These are phyloP conservation scores for Brassica nigra DNA, from an alignment of 345 rosid species.

Conservation along the genomic window DNA sequence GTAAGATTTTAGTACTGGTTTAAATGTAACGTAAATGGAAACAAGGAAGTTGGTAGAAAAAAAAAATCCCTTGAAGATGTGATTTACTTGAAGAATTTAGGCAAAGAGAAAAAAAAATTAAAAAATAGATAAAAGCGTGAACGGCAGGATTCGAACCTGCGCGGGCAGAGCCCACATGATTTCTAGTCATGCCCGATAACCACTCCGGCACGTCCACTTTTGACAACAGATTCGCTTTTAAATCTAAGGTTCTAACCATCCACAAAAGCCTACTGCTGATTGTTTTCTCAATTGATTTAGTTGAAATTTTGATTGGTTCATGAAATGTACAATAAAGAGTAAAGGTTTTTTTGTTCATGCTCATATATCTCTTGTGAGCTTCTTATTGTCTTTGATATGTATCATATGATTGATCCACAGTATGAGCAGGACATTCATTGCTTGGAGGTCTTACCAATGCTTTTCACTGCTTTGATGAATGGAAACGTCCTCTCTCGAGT, in stretches of 20 bases:
- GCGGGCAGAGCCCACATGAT: slow-evolving; percentile 53
- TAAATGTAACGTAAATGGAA: no score
- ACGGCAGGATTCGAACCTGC: slow-evolving; percentile 89
- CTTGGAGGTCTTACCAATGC: slow-evolving; percentile 48
- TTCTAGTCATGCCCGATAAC: slow-evolving; percentile 96
- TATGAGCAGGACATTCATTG: slow-evolving; percentile 41
- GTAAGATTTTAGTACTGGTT: no score
- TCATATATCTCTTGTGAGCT: neutral
- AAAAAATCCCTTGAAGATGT: no score
- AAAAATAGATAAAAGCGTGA: neutral
- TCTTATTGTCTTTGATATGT: neutral
- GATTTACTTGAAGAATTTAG: no score
- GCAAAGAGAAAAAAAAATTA: no score
- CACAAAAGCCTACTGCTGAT: no score
- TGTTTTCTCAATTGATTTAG: neutral
- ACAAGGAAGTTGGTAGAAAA: no score
- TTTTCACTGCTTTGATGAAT: slow-evolving; percentile 14
- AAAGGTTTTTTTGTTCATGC: neutral
- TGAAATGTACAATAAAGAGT: neutral
- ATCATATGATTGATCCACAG: neutral
- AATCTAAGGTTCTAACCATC: no score
- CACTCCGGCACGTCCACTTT: slow-evolving; percentile 47
- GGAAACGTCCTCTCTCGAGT: slow-evolving; percentile 47
- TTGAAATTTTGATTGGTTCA: neutral
- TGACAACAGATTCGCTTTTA: neutral